Base-by-base conservation (phyloP, 805 yeast species). In the Pichia californica region DNA sequence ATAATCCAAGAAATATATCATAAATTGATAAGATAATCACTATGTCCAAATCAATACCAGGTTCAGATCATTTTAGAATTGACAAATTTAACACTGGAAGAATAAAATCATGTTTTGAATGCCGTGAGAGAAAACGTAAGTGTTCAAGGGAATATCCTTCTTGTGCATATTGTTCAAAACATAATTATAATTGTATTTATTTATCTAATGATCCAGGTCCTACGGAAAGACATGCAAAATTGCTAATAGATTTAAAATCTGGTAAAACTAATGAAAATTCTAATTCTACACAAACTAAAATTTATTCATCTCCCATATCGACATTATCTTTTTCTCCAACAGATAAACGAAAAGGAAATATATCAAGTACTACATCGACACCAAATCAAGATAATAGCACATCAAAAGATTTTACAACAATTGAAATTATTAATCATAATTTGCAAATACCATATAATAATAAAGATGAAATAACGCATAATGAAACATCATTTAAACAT, bases 101-200 rank as follows among this genome's bases (percentile, higher is more conserved):
- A 15, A 52, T 50, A 11, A 55, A 49, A 39, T 48, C 57, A 2
- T 78, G 84, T 56, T 70, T 74, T 14, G 64, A 76, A 36, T 78
- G 84, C 52, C 81, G 78, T 53, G 69, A 74, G 33, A 77, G 76
- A 58, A 80, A 79, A 60, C 71, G 79, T 46, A 77, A 76, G 50
- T 81, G 86, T 57, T 74, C 77, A n/a, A 69, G 80, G 46, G 70
- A 67, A 32, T 71, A 68, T 33, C 86, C 85, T 1, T 62, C 71
- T 7, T 81, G 86, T 54, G 62, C 67, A 23, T 70, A 70, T 49
- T 81, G 87, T 59, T 61, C 62, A 14, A 69, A 69, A 44, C 59
- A 70, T 38, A 67, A 67, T 2, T 52, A 68, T 31, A 71, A 66
- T 29, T 78, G 83, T 57, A 63, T 67, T 44, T 77, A 78, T 54